phyloP scores from a whole-genome alignment of 1,139 yeast species.

The Sugiyamaella japonica region DNA sequence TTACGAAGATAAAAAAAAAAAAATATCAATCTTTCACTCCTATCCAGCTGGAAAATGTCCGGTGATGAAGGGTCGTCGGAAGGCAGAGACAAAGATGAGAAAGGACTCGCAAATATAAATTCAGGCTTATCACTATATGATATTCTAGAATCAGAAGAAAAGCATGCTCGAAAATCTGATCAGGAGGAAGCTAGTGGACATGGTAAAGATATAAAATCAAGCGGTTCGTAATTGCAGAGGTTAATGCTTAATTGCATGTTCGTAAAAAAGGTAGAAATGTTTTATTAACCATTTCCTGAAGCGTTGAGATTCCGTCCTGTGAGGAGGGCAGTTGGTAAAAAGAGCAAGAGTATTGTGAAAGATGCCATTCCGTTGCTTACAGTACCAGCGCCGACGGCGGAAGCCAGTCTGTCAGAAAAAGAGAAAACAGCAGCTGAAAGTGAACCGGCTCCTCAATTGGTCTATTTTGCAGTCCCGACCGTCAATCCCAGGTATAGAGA shows the following conservation, averaged over 20 bases:
- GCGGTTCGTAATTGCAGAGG: conserved; percentile 12
- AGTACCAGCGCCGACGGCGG: too few species aligned
- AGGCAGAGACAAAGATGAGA: background rate
- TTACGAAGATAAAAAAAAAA: too few species aligned
- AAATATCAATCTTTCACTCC: background rate
- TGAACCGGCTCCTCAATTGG: background rate
- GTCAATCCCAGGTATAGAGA: background rate
- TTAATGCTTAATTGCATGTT: conserved; percentile 8
- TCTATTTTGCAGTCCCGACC: background rate
- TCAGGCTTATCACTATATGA: conserved; percentile 6
- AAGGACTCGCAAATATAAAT: background rate
- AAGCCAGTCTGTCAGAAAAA: background rate
- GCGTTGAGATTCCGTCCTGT: conserved; percentile 22
- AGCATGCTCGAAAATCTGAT: background rate
- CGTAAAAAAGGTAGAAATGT: background rate
- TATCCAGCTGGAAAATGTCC: conserved; percentile 4
- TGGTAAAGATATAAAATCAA: conserved; percentile 9
- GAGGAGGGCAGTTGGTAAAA: conserved; percentile 4
- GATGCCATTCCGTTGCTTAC: background rate
- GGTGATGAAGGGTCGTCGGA: conserved; percentile 4
- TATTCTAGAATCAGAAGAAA: conserved; percentile 8
- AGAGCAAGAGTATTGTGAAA: background rate
- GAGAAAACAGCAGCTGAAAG: background rate
- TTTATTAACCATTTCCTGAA: conserved; percentile 15
- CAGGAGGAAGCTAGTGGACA: background rate